phyloP scores from a whole-genome alignment of 305 asterid genomes.

The Fraxinus velutina region DNA sequence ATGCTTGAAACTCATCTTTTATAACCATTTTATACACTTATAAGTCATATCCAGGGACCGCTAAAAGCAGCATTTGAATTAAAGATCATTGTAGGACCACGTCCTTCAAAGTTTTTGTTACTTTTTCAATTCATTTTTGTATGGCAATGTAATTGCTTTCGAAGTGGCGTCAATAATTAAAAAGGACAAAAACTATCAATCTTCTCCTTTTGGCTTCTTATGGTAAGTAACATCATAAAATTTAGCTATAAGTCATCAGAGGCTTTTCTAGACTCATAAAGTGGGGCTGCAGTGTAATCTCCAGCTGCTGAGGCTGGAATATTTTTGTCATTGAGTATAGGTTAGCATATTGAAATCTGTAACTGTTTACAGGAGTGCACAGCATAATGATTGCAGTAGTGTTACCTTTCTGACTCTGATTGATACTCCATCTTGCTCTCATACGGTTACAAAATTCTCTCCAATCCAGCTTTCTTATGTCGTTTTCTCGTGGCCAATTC shows the following conservation, averaged over 20 bases:
- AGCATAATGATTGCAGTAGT: neutral
- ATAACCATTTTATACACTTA: neutral
- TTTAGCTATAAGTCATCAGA: neutral
- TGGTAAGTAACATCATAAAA: neutral
- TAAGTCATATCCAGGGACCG: neutral
- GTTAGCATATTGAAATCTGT: neutral
- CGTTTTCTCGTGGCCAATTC: neutral
- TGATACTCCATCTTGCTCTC: neutral
- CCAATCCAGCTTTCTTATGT: neutral
- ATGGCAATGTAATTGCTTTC: neutral
- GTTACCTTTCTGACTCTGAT: neutral
- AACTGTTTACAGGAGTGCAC: neutral
- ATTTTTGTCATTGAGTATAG: neutral
- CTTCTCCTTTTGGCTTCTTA: neutral
- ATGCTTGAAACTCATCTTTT: neutral
- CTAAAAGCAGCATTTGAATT: neutral
- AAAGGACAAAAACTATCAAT: neutral
- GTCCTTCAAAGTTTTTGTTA: neutral
- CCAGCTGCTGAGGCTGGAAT: neutral
- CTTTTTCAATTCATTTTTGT: neutral
- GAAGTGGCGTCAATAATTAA: neutral
- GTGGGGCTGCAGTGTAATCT: neutral
- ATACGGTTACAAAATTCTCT: neutral
- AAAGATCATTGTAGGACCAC: neutral
- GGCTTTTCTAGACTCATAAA: neutral